Conservation (phyloP, 2,329 filamentous ascomycete genomes). For the Aspergillus caelatus region DNA sequence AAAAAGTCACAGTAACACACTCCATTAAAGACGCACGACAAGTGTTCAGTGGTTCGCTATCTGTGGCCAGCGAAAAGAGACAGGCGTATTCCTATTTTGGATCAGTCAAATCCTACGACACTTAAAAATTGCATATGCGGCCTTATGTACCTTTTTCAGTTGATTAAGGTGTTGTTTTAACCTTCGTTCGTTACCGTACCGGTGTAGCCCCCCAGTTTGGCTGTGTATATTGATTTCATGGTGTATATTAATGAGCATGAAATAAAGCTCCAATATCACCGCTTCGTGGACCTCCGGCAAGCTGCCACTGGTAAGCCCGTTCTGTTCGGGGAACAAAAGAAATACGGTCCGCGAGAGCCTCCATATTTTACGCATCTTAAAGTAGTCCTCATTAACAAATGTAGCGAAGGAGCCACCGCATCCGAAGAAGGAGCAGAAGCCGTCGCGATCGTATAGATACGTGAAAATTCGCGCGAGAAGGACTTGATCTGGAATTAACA, state of each 20-base stretch:
- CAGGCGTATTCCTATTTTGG: neutral
- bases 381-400: slow-evolving; percentile 8
- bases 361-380: slow-evolving; percentile 11
- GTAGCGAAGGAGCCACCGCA: slow-evolving; percentile 14
- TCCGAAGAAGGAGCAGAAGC: slow-evolving; percentile 15
- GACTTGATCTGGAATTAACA: slow-evolving; percentile 10
- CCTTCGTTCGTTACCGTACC: neutral
- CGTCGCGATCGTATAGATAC: slow-evolving; percentile 16
- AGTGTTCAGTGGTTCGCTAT: neutral
- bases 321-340: neutral
- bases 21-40: slow-evolving; percentile 6
- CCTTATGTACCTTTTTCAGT: slow-evolving; percentile 5
- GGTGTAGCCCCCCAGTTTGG: neutral
- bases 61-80: neutral
- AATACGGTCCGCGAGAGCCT: slow-evolving; percentile 10
- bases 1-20: slow-evolving; percentile 14
- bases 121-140: neutral
- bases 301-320: neutral
- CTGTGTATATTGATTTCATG: slow-evolving; percentile 15
- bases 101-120: neutral
- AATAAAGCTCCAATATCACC: slow-evolving; percentile 13
- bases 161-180: slow-evolving; percentile 5
- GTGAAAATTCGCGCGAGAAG: slow-evolving; percentile 12
- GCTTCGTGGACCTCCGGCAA: slow-evolving; percentile 9
- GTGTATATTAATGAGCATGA: slow-evolving; percentile 13